phyloP scores from a whole-genome alignment of 768 basidiomycete species.

The Boletus rex-veris region DNA sequence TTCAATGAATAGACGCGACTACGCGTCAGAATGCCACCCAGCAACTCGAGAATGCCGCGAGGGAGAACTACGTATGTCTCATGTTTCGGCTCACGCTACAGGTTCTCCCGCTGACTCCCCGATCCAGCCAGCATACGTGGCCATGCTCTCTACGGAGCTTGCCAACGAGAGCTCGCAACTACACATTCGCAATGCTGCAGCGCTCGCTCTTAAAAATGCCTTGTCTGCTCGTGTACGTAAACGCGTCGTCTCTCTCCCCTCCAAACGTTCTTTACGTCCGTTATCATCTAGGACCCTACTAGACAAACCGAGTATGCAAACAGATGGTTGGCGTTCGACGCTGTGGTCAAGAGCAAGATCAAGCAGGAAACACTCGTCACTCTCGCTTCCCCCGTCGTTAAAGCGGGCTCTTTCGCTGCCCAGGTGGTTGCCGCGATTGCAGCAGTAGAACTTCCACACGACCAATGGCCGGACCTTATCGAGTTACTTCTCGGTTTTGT shows the following conservation, averaged over 20 bases:
- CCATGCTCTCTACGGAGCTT: constrained; percentile 83
- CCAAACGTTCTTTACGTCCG: constrained; percentile 14
- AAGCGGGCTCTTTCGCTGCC: constrained; percentile 84
- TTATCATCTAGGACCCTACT: constrained; percentile 54
- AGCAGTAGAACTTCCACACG: constrained; percentile 83
- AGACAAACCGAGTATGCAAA: constrained; percentile 73
- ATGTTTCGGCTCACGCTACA: constrained; percentile 30
- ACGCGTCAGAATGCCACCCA: constrained; percentile 91
- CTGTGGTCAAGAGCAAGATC: constrained; percentile 69
- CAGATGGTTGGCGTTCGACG: constrained; percentile 79
- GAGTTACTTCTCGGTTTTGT: constrained; percentile 84
- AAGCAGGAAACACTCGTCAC: constrained; percentile 85
- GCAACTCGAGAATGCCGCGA: constrained; percentile 81
- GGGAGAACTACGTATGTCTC: constrained; percentile 82
- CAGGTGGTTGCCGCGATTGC: constrained; percentile 95
- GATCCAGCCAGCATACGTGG: constrained; percentile 84
- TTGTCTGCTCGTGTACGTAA: constrained; percentile 80
- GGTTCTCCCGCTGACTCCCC: constrained; percentile 9
- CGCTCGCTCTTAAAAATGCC: constrained; percentile 94
- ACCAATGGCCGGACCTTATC: constrained; percentile 89
- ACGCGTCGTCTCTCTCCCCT: constrained; percentile 18
- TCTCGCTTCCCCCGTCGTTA: constrained; percentile 65
- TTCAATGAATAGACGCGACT: constrained; percentile 59
- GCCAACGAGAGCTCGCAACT: constrained; percentile 66
- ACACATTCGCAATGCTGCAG: constrained; percentile 91